Percentiles rank a stretch among this genome's conserved stretches.
Evolutionary conservation across 371 early-diverging fungal genomes (phyloP).

Genomic region (Capillidium heterosporum): DNA sequence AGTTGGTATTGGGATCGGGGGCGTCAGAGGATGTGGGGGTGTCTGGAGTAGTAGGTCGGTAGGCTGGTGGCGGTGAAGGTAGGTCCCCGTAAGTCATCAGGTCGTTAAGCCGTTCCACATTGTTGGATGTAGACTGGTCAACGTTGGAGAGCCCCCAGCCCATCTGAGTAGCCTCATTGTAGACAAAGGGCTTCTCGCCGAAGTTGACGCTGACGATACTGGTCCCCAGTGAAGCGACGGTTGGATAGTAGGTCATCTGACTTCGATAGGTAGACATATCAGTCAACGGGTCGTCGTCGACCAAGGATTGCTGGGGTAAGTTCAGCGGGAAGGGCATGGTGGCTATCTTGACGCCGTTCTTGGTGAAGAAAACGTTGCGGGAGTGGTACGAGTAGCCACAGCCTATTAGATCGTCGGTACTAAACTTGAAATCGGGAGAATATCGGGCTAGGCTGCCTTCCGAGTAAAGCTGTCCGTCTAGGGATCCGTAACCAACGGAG

Average conservation of each 20-base stretch:
- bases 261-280: too few relatives aligned
- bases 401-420: background rate
- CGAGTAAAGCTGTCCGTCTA: conserved; percentile 4
- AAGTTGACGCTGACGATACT: background rate
- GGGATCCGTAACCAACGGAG: conserved; percentile 2
- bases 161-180: background rate
- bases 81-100: too few relatives aligned
- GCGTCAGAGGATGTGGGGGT: too few relatives aligned
- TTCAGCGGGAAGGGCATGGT: background rate
- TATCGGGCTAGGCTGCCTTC: background rate
- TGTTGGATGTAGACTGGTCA: too few relatives aligned
- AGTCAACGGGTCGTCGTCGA: background rate
- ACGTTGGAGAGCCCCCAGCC: background rate
- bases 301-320: background rate
- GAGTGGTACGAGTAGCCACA: background rate
- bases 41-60: too few relatives aligned
- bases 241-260: background rate
- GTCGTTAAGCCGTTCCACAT: too few relatives aligned
- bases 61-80: too few relatives aligned
- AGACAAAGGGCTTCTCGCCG: background rate
- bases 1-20: too few relatives aligned
- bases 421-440: background rate
- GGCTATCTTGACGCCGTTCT: background rate
- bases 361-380: background rate
- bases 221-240: conserved; percentile 1